These are phyloP conservation scores for Hypoxylon subgilvum DNA, from an alignment of 495 filamentous ascomycete genomes.

Conservation along the genomic window DNA sequence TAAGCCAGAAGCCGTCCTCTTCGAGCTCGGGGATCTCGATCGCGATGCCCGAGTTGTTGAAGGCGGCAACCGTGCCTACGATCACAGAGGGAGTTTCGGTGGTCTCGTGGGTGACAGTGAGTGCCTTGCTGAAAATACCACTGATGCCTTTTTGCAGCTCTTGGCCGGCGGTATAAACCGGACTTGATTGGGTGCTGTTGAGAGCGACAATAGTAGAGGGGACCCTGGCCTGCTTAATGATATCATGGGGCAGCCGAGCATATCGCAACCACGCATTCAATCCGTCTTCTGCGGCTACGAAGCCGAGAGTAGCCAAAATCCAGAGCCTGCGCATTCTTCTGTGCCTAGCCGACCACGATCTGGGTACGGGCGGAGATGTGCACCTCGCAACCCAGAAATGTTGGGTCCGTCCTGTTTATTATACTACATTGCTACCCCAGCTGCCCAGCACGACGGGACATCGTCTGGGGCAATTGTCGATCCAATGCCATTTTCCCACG, in stretches of 20 bases:
- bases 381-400: not conserved
- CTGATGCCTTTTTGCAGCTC: conserved; percentile 66
- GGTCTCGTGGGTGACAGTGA: conserved; percentile 43
- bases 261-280: conserved; percentile 70
- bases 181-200: conserved; percentile 57
- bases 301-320: conserved; percentile 40
- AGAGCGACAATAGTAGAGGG: conserved; percentile 62
- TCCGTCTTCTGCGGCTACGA: conserved; percentile 62
- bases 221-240: conserved; percentile 43
- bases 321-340: conserved; percentile 43
- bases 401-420: conserved; percentile 33
- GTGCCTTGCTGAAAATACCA: conserved; percentile 57
- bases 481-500: conserved; percentile 17
- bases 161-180: conserved; percentile 62
- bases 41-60: conserved; percentile 47
- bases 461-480: conserved; percentile 9
- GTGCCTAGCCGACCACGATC: not conserved
- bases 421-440: conserved; percentile 19
- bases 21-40: conserved; percentile 51
- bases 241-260: conserved; percentile 56
- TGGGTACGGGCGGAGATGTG: conserved; percentile 2
- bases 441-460: conserved; percentile 14
- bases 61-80: conserved; percentile 64
- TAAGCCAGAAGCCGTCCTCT: conserved; percentile 70
- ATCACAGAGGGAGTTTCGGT: conserved; percentile 50